Conservation (phyloP, 2,329 filamentous ascomycete species). For the Colletotrichum scovillei region DNA sequence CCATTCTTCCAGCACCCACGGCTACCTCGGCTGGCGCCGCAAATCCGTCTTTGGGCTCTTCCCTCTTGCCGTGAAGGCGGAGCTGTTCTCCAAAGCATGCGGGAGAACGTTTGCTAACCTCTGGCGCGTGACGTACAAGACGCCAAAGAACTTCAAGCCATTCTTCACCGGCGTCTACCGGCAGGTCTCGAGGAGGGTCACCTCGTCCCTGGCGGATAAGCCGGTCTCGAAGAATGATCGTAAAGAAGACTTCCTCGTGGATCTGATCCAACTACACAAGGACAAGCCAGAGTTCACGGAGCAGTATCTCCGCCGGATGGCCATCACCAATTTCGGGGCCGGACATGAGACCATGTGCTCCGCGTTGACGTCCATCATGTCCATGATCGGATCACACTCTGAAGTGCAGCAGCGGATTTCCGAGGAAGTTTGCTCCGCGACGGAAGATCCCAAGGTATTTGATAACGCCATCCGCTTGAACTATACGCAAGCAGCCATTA, state of each 20-base stretch:
- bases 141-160: slow-evolving; percentile 55
- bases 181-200: slow-evolving; percentile 48
- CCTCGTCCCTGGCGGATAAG: slow-evolving; percentile 37
- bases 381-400: slow-evolving; percentile 56
- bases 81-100: slow-evolving; percentile 49
- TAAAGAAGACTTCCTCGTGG: slow-evolving; percentile 55
- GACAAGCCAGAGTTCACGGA: slow-evolving; percentile 58
- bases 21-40: slow-evolving; percentile 62
- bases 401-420: slow-evolving; percentile 46
- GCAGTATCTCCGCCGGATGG: slow-evolving; percentile 61
- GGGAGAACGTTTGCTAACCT: slow-evolving; percentile 53
- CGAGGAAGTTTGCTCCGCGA: slow-evolving; percentile 41
- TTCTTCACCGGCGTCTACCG: slow-evolving; percentile 56
- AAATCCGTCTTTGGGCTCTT: slow-evolving; percentile 66
- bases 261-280: slow-evolving; percentile 59
- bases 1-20: slow-evolving; percentile 58
- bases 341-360: slow-evolving; percentile 67
- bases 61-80: slow-evolving; percentile 52
- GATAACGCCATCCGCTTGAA: slow-evolving; percentile 41
- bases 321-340: slow-evolving; percentile 66
- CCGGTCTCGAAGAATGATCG: slow-evolving; percentile 42
- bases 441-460: slow-evolving; percentile 37
- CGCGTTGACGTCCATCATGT: slow-evolving; percentile 60
- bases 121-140: slow-evolving; percentile 59
- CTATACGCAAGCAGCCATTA: slow-evolving; percentile 58